Conservation (phyloP, 2,329 filamentous ascomycete species). For the Diplodia intermedia region DNA sequence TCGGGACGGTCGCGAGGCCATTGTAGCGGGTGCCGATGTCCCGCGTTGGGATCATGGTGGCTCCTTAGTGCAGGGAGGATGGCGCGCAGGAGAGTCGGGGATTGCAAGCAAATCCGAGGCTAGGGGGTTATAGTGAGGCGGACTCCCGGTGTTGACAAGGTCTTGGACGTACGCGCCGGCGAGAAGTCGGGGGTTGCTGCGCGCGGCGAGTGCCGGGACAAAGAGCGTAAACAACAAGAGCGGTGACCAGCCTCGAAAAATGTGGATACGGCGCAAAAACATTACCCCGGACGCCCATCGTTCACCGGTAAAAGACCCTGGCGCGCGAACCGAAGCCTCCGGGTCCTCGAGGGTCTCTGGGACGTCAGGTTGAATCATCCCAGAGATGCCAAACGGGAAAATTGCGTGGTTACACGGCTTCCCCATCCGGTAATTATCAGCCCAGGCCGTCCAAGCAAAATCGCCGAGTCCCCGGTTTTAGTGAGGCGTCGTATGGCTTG, state of each 20-base stretch:
- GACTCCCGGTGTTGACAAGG: not conserved
- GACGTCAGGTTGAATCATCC: not conserved
- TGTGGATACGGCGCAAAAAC: constrained; percentile 26
- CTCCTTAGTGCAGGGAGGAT: not conserved
- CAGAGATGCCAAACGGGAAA: not conserved
- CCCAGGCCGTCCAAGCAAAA: not conserved
- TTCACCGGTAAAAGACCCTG: not conserved
- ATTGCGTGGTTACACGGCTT: constrained; percentile 9
- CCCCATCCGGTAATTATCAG: not conserved
- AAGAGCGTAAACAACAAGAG: constrained; percentile 23
- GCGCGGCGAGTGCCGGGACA: constrained; percentile 13
- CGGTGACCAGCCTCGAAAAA: constrained; percentile 11
- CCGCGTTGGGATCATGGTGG: constrained; percentile 14
- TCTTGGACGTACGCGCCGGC: constrained; percentile 7
- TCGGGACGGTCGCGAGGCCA: constrained; percentile 24
- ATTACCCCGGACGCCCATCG: constrained; percentile 23
- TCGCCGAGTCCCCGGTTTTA: not conserved
- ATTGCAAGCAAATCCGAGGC: not conserved
- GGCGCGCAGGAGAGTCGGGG: not conserved
- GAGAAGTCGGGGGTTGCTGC: constrained; percentile 12
- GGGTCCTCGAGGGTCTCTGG: too few relatives aligned
- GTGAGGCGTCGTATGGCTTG: not conserved
- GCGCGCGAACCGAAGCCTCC: not conserved
- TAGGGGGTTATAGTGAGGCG: constrained; percentile 4
- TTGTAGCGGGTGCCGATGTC: constrained; percentile 20